Evolutionary conservation across 768 basidiomycete species (phyloP), one percentile per base, ranked within the genome.

Genomic region (Mrakia gelida): DNA sequence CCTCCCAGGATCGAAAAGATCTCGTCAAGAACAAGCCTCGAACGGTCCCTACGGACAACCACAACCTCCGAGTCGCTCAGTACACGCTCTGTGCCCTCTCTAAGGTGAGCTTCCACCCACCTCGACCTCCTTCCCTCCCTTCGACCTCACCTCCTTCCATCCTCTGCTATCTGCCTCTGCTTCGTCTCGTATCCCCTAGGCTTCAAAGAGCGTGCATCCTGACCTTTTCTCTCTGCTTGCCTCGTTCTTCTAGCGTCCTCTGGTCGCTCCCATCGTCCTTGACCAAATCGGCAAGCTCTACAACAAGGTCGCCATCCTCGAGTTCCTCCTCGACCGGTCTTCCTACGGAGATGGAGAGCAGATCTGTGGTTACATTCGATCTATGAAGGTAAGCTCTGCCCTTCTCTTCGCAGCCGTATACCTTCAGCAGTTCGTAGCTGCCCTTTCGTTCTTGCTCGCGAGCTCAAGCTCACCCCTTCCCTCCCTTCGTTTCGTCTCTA

Each of bases 81-180:
- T 98, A 93, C 94, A 89, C 92, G 79, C 94, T 92, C 83, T 99
- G 97, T 83, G 94, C 95, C 13, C 87, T 99, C 5, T 97, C 95
- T 61, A 98, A 98, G 89, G 95, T 93, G 82, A 73, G 86, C 45
- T 45, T 45, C 45, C 45, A 45, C 45, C 45, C 38, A 8, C 83
- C 52, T 13, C 45, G 45, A 34, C 65, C 9, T n/a, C 18, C 16
- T 32, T 56, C 71, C 52, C 5, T 8, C 49, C 16, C 11, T n/a
- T 43, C 28, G 28, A 72, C 26, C 68, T 56, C 67, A 32, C 65
- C 21, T 38, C 26, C 26, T 54, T 73, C 38, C 28, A 3, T 32
- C 30, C 26, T 28, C 49, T 7, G 6, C 16, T n/a, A 26, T 49
- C 54, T 26, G 13, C 41, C 13, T 21, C 16, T 45, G 43, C 16